phyloP scores from a whole-genome alignment of 2,329 filamentous ascomycete genomes.

The Ophiostoma montium region DNA sequence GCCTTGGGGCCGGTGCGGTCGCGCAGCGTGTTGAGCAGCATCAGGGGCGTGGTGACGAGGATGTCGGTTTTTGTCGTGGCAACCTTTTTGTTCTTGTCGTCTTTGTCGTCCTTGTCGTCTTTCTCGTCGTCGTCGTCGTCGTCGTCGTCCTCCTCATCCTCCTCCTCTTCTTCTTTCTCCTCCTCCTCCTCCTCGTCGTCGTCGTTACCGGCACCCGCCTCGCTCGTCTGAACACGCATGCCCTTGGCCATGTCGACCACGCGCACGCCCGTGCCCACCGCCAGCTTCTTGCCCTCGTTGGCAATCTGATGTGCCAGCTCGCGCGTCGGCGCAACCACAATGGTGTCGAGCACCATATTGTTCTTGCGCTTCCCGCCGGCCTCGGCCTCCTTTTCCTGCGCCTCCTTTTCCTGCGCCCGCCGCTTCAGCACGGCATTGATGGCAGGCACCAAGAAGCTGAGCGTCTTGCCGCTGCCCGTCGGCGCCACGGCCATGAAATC shows the following conservation, averaged over 20 bases:
- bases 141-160: slow-evolving; percentile 15
- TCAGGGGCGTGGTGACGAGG: slow-evolving; percentile 64
- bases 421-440: slow-evolving; percentile 59
- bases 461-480: slow-evolving; percentile 90
- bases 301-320: slow-evolving; percentile 69
- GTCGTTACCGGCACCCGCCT: slow-evolving; percentile 23
- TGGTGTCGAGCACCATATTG: slow-evolving; percentile 43
- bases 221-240: slow-evolving; percentile 45
- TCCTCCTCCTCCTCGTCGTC: slow-evolving; percentile 6
- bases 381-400: slow-evolving; percentile 21
- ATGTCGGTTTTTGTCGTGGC: slow-evolving; percentile 58
- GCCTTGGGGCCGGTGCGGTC: slow-evolving; percentile 15
- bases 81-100: background rate
- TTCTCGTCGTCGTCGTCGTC: no score
- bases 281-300: slow-evolving; percentile 72
- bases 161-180: slow-evolving; percentile 22
- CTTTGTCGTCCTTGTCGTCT: background rate
- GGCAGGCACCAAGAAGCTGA: slow-evolving; percentile 80
- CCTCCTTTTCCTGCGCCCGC: slow-evolving; percentile 32
- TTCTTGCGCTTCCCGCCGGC: slow-evolving; percentile 18
- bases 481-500: slow-evolving; percentile 84
- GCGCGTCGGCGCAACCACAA: slow-evolving; percentile 67
- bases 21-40: slow-evolving; percentile 59
- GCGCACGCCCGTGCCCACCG: slow-evolving; percentile 56
- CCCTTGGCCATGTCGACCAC: slow-evolving; percentile 75